Base-by-base conservation (phyloP, 768 basidiomycete species). In the Suillus paluster region DNA sequence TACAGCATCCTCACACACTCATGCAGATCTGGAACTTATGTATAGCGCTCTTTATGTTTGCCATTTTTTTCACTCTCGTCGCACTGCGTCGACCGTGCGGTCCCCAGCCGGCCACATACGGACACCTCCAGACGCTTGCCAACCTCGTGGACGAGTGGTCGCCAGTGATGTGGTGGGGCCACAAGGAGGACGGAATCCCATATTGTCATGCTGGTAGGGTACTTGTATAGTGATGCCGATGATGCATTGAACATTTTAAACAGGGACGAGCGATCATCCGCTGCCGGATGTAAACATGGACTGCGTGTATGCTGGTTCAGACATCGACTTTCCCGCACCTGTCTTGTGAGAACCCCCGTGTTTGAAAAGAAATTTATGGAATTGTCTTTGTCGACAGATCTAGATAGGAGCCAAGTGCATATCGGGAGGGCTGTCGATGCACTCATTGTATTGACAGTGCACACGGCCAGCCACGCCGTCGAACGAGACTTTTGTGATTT, bases 61-160 rank as follows among this genome's bases (percentile, higher is more conserved):
- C 70, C 7, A 48, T 71, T n/a, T 34, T 60, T 11, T 52, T 75
- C 41, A 64, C 65, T 0, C 42, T 44, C 15, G 36, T 72, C 33
- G 68, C 63, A 9, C 48, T 68, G 17, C 25, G 36, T 33, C 65
- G 33, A 34, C 73, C 66, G 7, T 57, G 25, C 8, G 73, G 73
- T 1, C 64, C 70, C 0, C 75, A 77, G 39, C 75, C 72, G 0
- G 71, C 71, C 5, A 65, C 71, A 21, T 75, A 77, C 33, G 73
- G 75, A 3, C 74, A 77, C 23, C 57, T 78, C 8, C 71, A 75
- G 48, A 78, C 72, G n/a, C 67, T 78, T 15, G 73, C 70, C 4
- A 75, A 77, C 56, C 59, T 76, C 62, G 65, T 75, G 39, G 77
- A 77, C 54, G 74, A 77, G 23, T 73, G 75, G 75, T 71, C 72